Evolutionary conservation across 371 early-diverging fungal genomes (phyloP), one percentile per base, ranked within the genome.

Genomic region (Mortierella sp.): DNA sequence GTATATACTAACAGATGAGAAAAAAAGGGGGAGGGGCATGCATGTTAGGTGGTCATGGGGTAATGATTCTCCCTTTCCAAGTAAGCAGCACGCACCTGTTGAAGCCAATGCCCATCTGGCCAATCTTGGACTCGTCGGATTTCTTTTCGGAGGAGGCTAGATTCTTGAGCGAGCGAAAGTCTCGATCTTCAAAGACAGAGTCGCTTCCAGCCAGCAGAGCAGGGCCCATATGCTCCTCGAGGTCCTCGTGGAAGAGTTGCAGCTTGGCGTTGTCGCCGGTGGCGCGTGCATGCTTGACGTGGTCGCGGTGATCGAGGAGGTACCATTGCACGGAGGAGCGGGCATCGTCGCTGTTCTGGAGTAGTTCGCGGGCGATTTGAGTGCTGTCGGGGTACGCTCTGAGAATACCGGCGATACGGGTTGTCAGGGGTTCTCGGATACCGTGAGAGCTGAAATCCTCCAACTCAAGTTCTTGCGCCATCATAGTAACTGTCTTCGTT

Each of bases 371-470:
- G 3, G 88, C 82, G 28, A 88, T 79, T 54, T 88, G 88, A 0
- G 88, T 81, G 5, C 88, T 88, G n/a, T 88, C 88, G 0, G 88
- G 88, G 46, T 88, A 88, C 10, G 89, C 88, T 44, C 79, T 77
- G 2, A 88, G 82, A 21, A 88, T 87, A 4, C 79, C 82, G 5
- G 73, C 77, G 40, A 88, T 81, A n/a, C 88, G 79, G 40, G 79
- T 75, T 0, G 88, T 88, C 57, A 89, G 61, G 0, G 88, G 87
- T 37, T 79, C 83, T 0, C 73, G 64, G 34, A 82, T 75, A 6
- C 71, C 76, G 19, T 71, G 69, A 14, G 73, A 73, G 1, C 31
- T 51, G 69, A 76, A 76, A 13, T 72, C 70, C 26, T 54, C 26
- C 19, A 34, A 31, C 44, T 2, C 43, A 0, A 59, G 51, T 31